phyloP scores from a whole-genome alignment of 768 basidiomycete genomes.

The Suillus occidentalis region DNA sequence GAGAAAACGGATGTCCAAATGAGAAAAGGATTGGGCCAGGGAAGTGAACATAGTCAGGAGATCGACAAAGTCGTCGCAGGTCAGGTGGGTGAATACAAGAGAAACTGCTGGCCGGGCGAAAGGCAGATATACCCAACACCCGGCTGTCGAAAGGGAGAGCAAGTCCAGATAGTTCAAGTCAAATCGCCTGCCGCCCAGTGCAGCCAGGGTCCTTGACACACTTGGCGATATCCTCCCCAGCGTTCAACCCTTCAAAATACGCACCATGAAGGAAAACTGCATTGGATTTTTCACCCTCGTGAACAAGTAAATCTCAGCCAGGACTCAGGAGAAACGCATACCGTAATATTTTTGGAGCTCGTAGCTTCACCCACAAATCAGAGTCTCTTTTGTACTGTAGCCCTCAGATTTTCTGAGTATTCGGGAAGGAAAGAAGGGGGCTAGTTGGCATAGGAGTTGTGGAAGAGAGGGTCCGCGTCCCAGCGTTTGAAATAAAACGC shows the following conservation, averaged over 20 bases:
- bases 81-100: too few relatives aligned
- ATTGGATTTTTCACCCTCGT: not conserved
- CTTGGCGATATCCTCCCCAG: constrained; percentile 39
- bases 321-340: constrained; percentile 27
- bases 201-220: constrained; percentile 39
- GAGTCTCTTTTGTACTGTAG: constrained; percentile 48
- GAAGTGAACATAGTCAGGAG: not conserved
- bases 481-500: constrained; percentile 60
- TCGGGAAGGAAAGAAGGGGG: constrained; percentile 56
- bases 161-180: too few relatives aligned
- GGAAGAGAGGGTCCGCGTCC: constrained; percentile 46
- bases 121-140: too few relatives aligned
- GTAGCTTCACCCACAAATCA: constrained; percentile 69
- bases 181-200: constrained; percentile 19
- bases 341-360: constrained; percentile 57
- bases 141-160: too few relatives aligned
- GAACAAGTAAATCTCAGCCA: constrained; percentile 1
- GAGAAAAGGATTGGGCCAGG: too few relatives aligned
- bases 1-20: not conserved
- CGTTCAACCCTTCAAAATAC: constrained; percentile 51
- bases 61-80: not conserved
- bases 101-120: too few relatives aligned
- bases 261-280: constrained; percentile 59
- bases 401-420: constrained; percentile 57
- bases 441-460: constrained; percentile 65